A percentile compares a stretch with the other conserved stretches of the same genome.
Evolutionary conservation across 2,329 filamentous ascomycete genomes (phyloP).

Genomic region (Nothophaeocryptopus gaeumannii): DNA sequence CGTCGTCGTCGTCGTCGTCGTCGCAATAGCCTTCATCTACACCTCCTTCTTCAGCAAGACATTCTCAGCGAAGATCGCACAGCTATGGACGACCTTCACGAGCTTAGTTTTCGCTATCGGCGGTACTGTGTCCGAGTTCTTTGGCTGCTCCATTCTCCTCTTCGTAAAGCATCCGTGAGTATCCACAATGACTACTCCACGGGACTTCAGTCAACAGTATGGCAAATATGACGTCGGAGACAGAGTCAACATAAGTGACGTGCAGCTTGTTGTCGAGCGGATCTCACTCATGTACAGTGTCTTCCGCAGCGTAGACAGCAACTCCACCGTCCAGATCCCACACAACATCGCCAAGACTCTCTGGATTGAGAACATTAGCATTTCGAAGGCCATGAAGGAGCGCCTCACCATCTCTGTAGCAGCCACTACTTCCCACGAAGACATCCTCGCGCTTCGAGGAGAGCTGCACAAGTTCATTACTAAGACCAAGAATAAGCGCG

Average conservation of each 20-base stretch:
- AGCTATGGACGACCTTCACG: slow-evolving; percentile 26
- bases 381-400: slow-evolving; percentile 38
- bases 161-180: slow-evolving; percentile 83
- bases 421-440: slow-evolving; percentile 68
- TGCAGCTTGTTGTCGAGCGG: slow-evolving; percentile 31
- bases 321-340: slow-evolving; percentile 34
- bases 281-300: slow-evolving; percentile 35
- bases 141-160: slow-evolving; percentile 93
- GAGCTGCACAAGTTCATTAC: slow-evolving; percentile 35
- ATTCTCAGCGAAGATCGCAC: slow-evolving; percentile 26
- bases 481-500: slow-evolving; percentile 34
- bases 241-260: slow-evolving; percentile 23
- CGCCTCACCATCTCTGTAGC: slow-evolving; percentile 30
- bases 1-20: slow-evolving; percentile 52
- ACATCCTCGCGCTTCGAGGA: slow-evolving; percentile 30
- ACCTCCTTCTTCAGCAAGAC: slow-evolving; percentile 34
- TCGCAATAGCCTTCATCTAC: slow-evolving; percentile 31
- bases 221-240: slow-evolving; percentile 60
- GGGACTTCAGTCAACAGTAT: not conserved
- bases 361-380: slow-evolving; percentile 39
- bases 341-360: slow-evolving; percentile 38
- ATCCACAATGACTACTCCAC: not conserved
- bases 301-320: slow-evolving; percentile 31
- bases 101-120: slow-evolving; percentile 83
- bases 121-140: slow-evolving; percentile 85